These are phyloP conservation scores for Chenopodium formosanum DNA, from an alignment of 148 eudicot species.

Conservation along the genomic window DNA sequence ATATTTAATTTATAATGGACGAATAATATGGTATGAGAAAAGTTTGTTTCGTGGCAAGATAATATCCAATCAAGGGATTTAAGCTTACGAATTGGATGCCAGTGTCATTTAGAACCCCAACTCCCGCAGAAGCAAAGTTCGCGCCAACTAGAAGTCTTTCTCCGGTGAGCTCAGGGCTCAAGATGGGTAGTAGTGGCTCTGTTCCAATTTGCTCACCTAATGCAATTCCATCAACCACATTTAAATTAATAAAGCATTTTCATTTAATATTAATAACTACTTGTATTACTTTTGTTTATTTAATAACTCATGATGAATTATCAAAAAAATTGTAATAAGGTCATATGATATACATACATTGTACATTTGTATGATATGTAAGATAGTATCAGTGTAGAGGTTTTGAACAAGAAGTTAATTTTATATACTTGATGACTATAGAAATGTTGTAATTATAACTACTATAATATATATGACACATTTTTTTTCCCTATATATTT, in stretches of 20 bases:
- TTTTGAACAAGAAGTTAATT: too few relatives aligned
- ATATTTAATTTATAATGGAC: too few relatives aligned
- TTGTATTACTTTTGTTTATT: too few relatives aligned
- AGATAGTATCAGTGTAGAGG: too few relatives aligned
- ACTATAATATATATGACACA: neutral
- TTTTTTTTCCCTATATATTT: neutral
- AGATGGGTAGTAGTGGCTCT: slow-evolving; percentile 50
- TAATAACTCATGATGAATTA: too few relatives aligned
- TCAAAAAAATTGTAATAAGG: too few relatives aligned
- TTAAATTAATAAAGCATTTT: neutral
- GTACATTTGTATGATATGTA: too few relatives aligned
- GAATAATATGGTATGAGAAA: too few relatives aligned
- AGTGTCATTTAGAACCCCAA: slow-evolving; percentile 74
- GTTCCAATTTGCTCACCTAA: slow-evolving; percentile 56
- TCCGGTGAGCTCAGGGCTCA: slow-evolving; percentile 51
- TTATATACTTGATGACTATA: too few relatives aligned
- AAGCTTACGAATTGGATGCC: slow-evolving; percentile 67
- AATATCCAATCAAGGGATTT: neutral
- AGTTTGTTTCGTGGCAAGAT: too few relatives aligned
- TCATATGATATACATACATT: too few relatives aligned
- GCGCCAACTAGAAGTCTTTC: slow-evolving; percentile 62
- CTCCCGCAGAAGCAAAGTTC: slow-evolving; percentile 75
- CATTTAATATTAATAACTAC: too few relatives aligned
- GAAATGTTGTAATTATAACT: neutral
- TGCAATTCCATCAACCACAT: neutral